Base-by-base conservation (phyloP, 2,329 filamentous ascomycete genomes). In the Claviceps sp. region DNA sequence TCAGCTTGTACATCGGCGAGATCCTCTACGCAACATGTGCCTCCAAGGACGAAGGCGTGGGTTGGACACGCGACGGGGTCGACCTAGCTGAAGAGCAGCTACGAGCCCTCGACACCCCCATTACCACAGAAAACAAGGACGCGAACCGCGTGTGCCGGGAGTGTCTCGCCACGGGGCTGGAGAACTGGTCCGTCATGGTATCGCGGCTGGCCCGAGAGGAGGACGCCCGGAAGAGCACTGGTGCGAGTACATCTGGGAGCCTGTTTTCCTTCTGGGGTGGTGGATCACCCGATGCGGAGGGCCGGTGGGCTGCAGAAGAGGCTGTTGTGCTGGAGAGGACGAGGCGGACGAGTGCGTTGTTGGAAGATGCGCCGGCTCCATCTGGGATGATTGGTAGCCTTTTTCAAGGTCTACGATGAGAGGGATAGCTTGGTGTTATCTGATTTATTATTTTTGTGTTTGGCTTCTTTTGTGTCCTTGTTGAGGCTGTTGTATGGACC, bases 1-100 rank as follows among this genome's bases (percentile, higher is more conserved):
- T 96, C 14, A 89, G 88, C 74, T 77, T 89, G 24, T 93, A 95
- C 67, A 91, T 97, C 56, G 91, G 91, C 54, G 91, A 97, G 70
- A 95, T 97, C 50, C 76, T 97, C 37, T 96, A 86, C 66, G 79
- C 87, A 0, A 78, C 78, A 4, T 59, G 30, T 34, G 9, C 62
- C 1, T 69, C 67, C 18, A 71, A 73, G 49, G 82, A 87, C 48
- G 83, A 85, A 55, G 91, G 89, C 0, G 73, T 96, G 2, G 82
- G 82, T 5, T 97, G 91, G 91, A 95, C 91, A 1, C 80, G 88
- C 52, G 88, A 95, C 56, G 89, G 85, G 26, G 88, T 95, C 37
- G 85, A 90, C 58, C 71, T 86, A 1, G 85, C 89, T 2, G 89
- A 90, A 67, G 75, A 82, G 55, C 82, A 81, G 60, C 74, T 81